A percentile compares a stretch with the other conserved stretches of the same genome.
phyloP scores from a whole-genome alignment of 257 asterid genomes.

The Petunia axillaris region DNA sequence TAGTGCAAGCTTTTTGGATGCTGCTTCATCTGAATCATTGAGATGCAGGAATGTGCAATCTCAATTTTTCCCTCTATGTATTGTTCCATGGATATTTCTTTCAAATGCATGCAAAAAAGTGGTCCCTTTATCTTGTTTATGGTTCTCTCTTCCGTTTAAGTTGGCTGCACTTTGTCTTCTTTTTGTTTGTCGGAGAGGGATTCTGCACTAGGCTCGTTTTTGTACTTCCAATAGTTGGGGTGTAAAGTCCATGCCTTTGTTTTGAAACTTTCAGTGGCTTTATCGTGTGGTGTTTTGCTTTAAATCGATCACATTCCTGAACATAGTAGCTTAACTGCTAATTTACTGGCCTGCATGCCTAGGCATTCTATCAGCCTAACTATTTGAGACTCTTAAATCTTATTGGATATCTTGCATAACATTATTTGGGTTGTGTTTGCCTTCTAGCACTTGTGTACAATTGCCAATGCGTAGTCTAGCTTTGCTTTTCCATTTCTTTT shows the following conservation, averaged over 20 bases:
- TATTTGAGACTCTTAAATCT: neutral
- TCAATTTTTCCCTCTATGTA: neutral
- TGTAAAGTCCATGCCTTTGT: neutral
- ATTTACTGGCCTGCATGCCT: neutral
- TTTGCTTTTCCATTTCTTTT: neutral
- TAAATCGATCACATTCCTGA: neutral
- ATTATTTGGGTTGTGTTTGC: neutral
- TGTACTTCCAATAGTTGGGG: neutral
- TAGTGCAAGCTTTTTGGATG: conserved; percentile 12
- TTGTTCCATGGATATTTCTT: neutral
- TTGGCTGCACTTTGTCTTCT: conserved; percentile 6
- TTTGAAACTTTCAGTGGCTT: neutral
- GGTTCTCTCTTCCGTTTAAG: neutral
- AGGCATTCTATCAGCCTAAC: neutral
- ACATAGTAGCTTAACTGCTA: neutral
- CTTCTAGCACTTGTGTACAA: neutral
- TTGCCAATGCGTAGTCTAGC: neutral
- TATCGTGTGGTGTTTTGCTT: neutral
- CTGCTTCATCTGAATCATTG: conserved; percentile 21
- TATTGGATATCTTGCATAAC: conserved; percentile 4
- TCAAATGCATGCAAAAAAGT: neutral
- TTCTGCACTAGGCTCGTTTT: neutral
- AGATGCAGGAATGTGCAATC: neutral
- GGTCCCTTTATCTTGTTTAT: neutral
- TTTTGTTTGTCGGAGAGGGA: neutral